Evolutionary conservation across 2,329 filamentous ascomycete species (phyloP), one percentile per base, ranked within the genome.

Genomic region (Xylariomycetidae sp.): DNA sequence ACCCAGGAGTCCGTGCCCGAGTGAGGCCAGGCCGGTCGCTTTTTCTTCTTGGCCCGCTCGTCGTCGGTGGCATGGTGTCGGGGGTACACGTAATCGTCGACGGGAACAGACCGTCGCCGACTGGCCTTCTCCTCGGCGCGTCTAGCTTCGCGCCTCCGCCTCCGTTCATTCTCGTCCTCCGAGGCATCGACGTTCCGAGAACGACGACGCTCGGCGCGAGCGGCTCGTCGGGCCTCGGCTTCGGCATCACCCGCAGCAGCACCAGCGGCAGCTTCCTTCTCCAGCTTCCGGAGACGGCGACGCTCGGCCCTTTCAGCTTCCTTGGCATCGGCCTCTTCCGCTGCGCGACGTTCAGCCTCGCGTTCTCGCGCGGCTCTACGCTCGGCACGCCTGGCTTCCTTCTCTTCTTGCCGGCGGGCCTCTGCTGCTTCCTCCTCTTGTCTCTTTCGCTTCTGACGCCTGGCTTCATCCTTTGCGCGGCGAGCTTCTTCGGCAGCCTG

Each of bases 1-100:
- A 81, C 77, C 78, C 78, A 82, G 0, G 75, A 80, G 7, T 73
- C 76, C 0, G 77, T 81, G 16, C 77, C 77, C 6, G 72, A 79
- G 50, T 80, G 73, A 13, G 77, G 77, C 77, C 77, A 81, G 8
- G 62, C 63, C 7, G 66, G 59, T 16, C 39, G 29, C 20, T 60
- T 53, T 39, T 38, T 48, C 42, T 35, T 51, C 42, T 37, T 49
- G 25, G 8, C n/a, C 20, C 42, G 53, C 33, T 57, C 64, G 18
- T 51, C 61, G 28, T 63, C 64, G 7, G 48, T 61, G 58, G 30
- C 58, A 50, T 50, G 60, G 59, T 44, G 65, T 7, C 30, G 63
- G 5, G 65, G 53, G 38, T 71, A 67, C 29, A 63, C 59, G 26
- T 64, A 66, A 19, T 70, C 64, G 15, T 70, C 64, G 2, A 62